Evolutionary conservation across 306 rosid genomes (phyloP), one percentile per base, ranked within the genome.

Genomic region (Parietaria judaica): DNA sequence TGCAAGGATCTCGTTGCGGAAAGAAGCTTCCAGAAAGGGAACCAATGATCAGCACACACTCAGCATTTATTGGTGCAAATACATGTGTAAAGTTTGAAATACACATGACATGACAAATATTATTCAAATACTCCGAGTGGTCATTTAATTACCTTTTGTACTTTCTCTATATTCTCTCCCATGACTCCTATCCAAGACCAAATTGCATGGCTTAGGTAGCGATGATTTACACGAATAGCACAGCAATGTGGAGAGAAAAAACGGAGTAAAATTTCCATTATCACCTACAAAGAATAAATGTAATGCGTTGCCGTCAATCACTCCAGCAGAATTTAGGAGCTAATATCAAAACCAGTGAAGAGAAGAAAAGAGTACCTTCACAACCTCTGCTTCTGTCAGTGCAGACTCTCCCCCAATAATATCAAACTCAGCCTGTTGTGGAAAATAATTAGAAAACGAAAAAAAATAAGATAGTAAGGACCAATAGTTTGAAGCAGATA

Each of bases 101-200:
- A n/a, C n/a, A n/a, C n/a, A n/a, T n/a, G n/a, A n/a, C n/a, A n/a
- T n/a, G n/a, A n/a, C n/a, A n/a, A n/a, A n/a, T n/a, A n/a, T n/a
- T n/a, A n/a, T n/a, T n/a, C n/a, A 45, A 45, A 6, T 45, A n/a
- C 11, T 45, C 11, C n/a, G n/a, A n/a, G n/a, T n/a, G n/a, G n/a
- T n/a, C n/a, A n/a, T n/a, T 67, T 70, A 70, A 72, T 62, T 83
- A 91, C 97, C 95, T 91, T 96, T 6, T 91, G 95, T 67, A 87
- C 96, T 91, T 91, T 87, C 48, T 69, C 78, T 74, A 95, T 87
- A 38, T 83, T 83, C 69, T 83, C 95, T 65, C 76, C 83, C 82
- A 81, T 71, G 66, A 91, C 80, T 78, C 97, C 97, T 60, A 66
- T 84, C 97, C 96, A 91, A 46, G 96, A 83, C 97, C 97, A 91